These are phyloP conservation scores for Closterium sp. DNA, from an alignment of 139 green algal genomes.

Conservation along the genomic window DNA sequence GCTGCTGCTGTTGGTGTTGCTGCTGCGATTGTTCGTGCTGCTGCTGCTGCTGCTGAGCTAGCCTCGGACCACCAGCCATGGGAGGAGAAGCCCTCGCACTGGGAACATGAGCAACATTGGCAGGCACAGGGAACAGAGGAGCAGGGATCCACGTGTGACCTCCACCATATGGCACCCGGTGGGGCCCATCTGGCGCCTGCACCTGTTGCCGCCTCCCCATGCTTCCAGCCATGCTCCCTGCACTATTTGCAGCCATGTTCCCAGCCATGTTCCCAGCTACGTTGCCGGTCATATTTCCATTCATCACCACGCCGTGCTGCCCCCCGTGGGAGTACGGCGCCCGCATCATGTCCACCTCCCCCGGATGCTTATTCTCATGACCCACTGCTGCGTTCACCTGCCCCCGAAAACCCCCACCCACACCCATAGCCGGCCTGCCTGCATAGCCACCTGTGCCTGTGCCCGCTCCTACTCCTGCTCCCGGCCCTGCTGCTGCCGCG, in stretches of 20 bases:
- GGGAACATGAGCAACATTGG: neutral
- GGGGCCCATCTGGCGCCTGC: neutral
- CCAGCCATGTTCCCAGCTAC: neutral
- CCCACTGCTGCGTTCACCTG: neutral
- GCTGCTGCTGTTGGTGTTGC: too few species aligned
- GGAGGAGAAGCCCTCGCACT: neutral
- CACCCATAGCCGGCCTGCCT: neutral
- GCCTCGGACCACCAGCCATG: neutral
- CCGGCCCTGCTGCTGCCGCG: neutral
- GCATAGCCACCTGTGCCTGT: neutral
- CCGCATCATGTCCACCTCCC: neutral
- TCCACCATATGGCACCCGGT: neutral
- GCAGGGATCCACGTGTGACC: neutral
- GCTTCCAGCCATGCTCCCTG: too few species aligned
- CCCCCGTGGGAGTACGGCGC: neutral
- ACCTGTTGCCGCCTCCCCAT: neutral
- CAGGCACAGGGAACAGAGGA: neutral
- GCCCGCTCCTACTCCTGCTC: neutral
- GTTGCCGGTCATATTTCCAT: neutral
- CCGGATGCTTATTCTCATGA: neutral
- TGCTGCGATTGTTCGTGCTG: too few species aligned
- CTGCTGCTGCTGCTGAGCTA: neutral
- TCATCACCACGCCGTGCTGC: neutral
- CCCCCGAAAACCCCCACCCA: neutral
- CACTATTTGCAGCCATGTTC: neutral